Evolutionary conservation across 768 basidiomycete species (phyloP).

Genomic region (Psilocybe subaeruginosa): DNA sequence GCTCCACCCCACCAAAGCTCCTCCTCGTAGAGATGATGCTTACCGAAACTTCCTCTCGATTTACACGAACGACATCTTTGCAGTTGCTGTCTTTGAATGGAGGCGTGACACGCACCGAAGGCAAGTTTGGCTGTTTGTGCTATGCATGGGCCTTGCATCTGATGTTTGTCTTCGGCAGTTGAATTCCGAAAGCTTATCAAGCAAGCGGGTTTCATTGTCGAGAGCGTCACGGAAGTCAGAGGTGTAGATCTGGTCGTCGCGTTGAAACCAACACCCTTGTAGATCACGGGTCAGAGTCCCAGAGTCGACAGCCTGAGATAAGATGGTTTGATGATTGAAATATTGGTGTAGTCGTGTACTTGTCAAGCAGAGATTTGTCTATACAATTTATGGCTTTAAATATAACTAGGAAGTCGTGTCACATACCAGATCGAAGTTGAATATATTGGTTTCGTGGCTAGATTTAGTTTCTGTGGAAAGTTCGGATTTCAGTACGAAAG

Average conservation of each 20-base stretch:
- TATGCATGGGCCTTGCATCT: not conserved
- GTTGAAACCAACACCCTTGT: not conserved
- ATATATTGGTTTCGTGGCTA: too few relatives aligned
- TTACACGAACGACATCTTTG: not conserved
- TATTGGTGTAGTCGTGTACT: not conserved
- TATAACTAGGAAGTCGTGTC: too few relatives aligned
- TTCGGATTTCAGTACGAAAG: too few relatives aligned
- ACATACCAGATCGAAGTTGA: too few relatives aligned
- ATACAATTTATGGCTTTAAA: too few relatives aligned
- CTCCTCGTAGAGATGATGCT: conserved; percentile 4
- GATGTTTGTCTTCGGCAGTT: not conserved
- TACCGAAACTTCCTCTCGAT: not conserved
- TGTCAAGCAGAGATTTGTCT: too few relatives aligned
- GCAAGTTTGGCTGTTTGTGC: not conserved
- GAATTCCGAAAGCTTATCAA: conserved; percentile 1
- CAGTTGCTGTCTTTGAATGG: not conserved
- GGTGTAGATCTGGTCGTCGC: conserved; percentile 1
- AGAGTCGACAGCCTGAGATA: too few relatives aligned
- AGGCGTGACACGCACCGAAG: not conserved
- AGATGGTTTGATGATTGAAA: not conserved
- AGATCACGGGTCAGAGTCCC: not conserved
- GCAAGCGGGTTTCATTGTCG: not conserved
- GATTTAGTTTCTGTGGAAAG: too few relatives aligned
- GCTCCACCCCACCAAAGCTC: not conserved
- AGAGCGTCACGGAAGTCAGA: conserved; percentile 1